Evolutionary conservation across 495 filamentous ascomycete species (phyloP).

Genomic region (Oleoguttula mirabilis): DNA sequence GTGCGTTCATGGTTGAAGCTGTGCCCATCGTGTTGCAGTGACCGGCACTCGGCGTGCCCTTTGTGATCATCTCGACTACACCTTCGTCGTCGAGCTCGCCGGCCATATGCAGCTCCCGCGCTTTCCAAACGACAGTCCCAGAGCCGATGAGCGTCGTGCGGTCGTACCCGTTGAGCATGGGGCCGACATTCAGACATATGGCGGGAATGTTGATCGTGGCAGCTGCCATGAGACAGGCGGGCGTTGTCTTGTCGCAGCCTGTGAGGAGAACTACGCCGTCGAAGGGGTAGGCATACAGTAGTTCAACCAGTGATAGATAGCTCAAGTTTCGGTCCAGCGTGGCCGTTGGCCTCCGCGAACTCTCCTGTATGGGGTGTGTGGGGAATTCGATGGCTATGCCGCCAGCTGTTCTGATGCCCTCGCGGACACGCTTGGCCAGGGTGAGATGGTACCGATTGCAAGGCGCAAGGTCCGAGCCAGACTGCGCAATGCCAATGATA

Average conservation of each 20-base stretch:
- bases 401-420: constrained; percentile 42
- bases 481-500: constrained; percentile 47
- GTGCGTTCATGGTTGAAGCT: constrained; percentile 46
- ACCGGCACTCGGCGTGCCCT: constrained; percentile 41
- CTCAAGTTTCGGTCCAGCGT: constrained; percentile 43
- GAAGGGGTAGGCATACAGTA: constrained; percentile 41
- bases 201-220: constrained; percentile 47
- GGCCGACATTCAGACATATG: constrained; percentile 44
- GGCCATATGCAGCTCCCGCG: constrained; percentile 40
- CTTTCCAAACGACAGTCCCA: constrained; percentile 41
- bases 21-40: constrained; percentile 50
- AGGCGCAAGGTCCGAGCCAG: constrained; percentile 42
- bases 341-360: constrained; percentile 37
- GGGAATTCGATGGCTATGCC: constrained; percentile 47
- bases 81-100: constrained; percentile 39
- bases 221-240: constrained; percentile 45
- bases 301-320: constrained; percentile 41
- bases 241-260: constrained; percentile 48
- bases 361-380: constrained; percentile 46
- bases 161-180: constrained; percentile 43
- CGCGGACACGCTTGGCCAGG: constrained; percentile 41
- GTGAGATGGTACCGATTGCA: constrained; percentile 45
- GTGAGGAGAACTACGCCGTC: constrained; percentile 45
- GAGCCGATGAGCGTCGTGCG: constrained; percentile 36
- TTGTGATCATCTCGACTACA: constrained; percentile 39